Evolutionary conservation across 352 stramenopile genomes (phyloP), one percentile per base, ranked within the genome.

Genomic region (Globisporangium rhizosaccharum): DNA sequence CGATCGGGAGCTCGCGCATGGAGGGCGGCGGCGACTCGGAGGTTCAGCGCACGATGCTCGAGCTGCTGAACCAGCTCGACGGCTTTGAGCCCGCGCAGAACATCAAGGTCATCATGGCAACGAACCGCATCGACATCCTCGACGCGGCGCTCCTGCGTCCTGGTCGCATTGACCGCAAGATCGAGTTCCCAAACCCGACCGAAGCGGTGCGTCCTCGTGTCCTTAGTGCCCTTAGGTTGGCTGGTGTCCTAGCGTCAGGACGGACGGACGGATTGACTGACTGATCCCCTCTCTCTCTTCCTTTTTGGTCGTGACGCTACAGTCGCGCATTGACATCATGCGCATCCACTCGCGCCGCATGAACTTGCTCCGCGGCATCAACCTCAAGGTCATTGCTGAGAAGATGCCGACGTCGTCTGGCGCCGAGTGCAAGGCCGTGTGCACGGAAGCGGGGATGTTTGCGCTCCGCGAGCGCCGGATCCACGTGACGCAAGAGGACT

Each of bases 401-500:
- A 99, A 99, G 80, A 99, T 99, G 93, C 82, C 85, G n/a, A 98
- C 96, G 65, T 65, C 96, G 7, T 98, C 91, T 12, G 97, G 97
- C 47, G 97, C 97, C 36, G 97, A 99, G 79, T 99, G 97, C 82
- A 99, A 99, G 68, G 97, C 96, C 30, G 96, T 99, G 37, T 99
- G 97, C 79, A 99, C 97, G 46, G 97, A 99, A 71, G 97, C 97
- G 15, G 97, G 97, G 52, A 99, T 99, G 97, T 99, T 99, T 86
- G 97, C 97, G n/a, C 75, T 99, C 45, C 85, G 97, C 64, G 97
- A 99, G 82, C 88, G 97, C 64, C 89, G 97, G 60, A 98, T 99
- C 55, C 97, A 99, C 82, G 97, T 99, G 26, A 99, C 97, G 28
- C 97, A 99, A 72, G 97, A 99, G 82, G 97, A 99, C 82, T 99